A percentile compares a stretch with the other conserved stretches of the same genome.
phyloP scores from a whole-genome alignment of 257 asterid genomes.

The Lantana camara region DNA sequence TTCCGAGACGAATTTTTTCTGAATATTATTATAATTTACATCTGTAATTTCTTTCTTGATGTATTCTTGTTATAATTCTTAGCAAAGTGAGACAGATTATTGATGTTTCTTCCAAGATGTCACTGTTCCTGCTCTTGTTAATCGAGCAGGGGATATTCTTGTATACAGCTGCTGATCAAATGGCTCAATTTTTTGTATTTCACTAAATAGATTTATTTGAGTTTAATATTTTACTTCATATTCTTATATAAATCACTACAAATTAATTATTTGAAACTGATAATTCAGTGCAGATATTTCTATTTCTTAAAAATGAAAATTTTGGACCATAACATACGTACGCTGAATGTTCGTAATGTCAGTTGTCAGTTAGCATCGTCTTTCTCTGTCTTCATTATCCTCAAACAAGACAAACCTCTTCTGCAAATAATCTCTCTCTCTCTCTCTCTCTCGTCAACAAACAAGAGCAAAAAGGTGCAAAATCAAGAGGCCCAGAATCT shows the following conservation, averaged over 20 bases:
- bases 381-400: neutral
- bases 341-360: neutral
- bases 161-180: too few species aligned
- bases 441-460: neutral
- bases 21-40: neutral
- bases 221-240: too few species aligned
- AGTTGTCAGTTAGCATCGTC: neutral
- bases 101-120: neutral
- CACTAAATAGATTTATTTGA: too few species aligned
- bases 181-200: too few species aligned
- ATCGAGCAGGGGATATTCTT: too few species aligned
- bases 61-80: neutral
- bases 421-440: conserved; percentile 8
- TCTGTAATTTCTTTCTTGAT: neutral
- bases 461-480: neutral
- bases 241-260: too few species aligned
- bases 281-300: conserved; percentile 17
- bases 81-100: neutral
- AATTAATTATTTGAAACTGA: too few species aligned
- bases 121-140: too few species aligned
- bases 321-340: conserved; percentile 6
- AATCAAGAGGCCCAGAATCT: neutral
- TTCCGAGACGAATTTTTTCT: neutral
- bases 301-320: neutral
- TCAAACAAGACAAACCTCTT: conserved; percentile 16